phyloP scores from a whole-genome alignment of 495 filamentous ascomycete genomes.

The Barbatosphaeria neglecta region DNA sequence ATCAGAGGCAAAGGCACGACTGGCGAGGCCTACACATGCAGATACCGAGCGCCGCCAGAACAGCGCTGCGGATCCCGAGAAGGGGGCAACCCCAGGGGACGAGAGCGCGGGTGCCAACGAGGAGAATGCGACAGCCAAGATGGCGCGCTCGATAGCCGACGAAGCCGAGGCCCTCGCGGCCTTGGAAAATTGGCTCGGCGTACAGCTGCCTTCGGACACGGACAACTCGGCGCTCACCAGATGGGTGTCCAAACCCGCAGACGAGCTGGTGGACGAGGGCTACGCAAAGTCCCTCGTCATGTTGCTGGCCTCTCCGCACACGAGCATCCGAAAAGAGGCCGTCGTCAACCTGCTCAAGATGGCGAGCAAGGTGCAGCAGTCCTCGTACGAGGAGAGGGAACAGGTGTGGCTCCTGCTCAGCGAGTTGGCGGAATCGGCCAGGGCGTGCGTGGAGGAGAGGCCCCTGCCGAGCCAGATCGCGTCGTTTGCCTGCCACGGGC shows the following conservation, averaged over 20 bases:
- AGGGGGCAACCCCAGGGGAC: too few species aligned
- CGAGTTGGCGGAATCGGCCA: constrained; percentile 66
- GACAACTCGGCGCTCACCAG: constrained; percentile 47
- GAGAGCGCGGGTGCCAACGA: neutral
- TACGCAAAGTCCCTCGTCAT: constrained; percentile 53
- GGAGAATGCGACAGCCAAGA: neutral
- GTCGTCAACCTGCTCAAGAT: constrained; percentile 53
- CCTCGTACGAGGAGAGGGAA: constrained; percentile 62
- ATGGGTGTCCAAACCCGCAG: constrained; percentile 65
- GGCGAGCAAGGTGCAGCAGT: constrained; percentile 53
- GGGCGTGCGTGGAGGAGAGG: constrained; percentile 33
- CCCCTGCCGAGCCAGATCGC: constrained; percentile 63
- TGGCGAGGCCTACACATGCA: constrained; percentile 1
- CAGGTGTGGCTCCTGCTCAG: constrained; percentile 64
- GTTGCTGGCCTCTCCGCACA: constrained; percentile 61
- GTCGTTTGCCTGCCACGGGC: constrained; percentile 58
- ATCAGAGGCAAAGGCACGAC: neutral
- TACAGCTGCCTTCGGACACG: constrained; percentile 24
- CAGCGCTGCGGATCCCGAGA: too few species aligned
- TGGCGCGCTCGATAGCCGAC: too few species aligned
- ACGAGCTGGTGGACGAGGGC: constrained; percentile 63
- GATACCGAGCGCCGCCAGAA: too few species aligned
- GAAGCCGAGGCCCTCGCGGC: constrained; percentile 6
- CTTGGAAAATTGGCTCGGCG: constrained; percentile 21
- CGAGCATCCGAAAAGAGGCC: constrained; percentile 67